These are phyloP conservation scores for Nidularia sp. DNA, from an alignment of 768 basidiomycete genomes.

Conservation along the genomic window DNA sequence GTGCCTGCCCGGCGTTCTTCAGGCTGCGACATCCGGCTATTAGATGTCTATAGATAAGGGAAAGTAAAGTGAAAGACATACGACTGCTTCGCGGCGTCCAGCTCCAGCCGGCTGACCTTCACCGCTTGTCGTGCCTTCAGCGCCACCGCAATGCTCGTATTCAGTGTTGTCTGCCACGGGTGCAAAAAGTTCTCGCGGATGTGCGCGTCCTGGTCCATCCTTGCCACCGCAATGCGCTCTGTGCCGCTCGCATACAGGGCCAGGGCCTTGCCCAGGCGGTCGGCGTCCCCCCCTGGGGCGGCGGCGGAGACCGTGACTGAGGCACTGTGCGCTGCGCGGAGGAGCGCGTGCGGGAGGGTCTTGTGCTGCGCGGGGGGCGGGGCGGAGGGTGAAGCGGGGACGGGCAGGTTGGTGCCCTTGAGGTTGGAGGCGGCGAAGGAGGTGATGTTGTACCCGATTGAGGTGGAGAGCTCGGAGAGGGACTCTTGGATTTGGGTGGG, in stretches of 20 bases:
- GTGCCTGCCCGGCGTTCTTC: slow-evolving; percentile 70
- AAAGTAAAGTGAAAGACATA: slow-evolving; percentile 31
- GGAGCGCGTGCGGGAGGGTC: slow-evolving; percentile 93
- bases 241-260: slow-evolving; percentile 76
- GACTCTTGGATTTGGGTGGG: slow-evolving; percentile 87
- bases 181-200: slow-evolving; percentile 66
- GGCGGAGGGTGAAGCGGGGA: slow-evolving; percentile 53
- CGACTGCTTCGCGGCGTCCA: slow-evolving; percentile 89
- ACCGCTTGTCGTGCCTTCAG: slow-evolving; percentile 91
- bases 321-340: slow-evolving; percentile 71
- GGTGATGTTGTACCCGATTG: slow-evolving; percentile 70
- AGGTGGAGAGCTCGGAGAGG: slow-evolving; percentile 63
- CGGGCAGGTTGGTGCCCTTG: slow-evolving; percentile 84
- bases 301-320: slow-evolving; percentile 37
- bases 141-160: slow-evolving; percentile 80
- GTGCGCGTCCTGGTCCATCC: slow-evolving; percentile 74
- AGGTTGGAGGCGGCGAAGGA: slow-evolving; percentile 85
- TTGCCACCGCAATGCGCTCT: slow-evolving; percentile 76
- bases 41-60: background rate
- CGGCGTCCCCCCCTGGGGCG: slow-evolving; percentile 38
- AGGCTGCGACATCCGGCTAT: slow-evolving; percentile 40
- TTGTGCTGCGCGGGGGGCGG: slow-evolving; percentile 72
- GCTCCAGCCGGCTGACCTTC: slow-evolving; percentile 72
- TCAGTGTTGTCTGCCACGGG: slow-evolving; percentile 87
- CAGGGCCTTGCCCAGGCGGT: slow-evolving; percentile 76